A percentile compares a stretch with the other conserved stretches of the same genome.
Evolutionary conservation across 371 early-diverging fungal genomes (phyloP).

Genomic region (Lichtheimia hyalospora): DNA sequence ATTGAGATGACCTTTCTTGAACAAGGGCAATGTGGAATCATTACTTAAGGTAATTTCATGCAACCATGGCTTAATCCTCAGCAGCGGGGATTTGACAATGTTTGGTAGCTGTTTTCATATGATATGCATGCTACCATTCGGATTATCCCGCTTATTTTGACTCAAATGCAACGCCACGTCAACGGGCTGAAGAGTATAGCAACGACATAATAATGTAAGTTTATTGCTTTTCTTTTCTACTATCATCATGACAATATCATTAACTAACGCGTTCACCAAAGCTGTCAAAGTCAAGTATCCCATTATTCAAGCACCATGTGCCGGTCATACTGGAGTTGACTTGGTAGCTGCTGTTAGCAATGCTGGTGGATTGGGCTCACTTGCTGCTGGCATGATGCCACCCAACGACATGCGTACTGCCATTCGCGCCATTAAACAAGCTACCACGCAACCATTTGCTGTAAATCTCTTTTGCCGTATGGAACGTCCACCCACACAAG

Average conservation of each 20-base stretch:
- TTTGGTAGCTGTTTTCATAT: no score
- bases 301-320: constrained; percentile 45
- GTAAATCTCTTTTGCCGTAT: constrained; percentile 45
- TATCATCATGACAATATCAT: not conserved
- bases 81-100: no score
- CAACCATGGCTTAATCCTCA: no score
- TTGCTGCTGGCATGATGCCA: constrained; percentile 38
- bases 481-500: constrained; percentile 10
- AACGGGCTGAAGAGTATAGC: no score
- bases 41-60: no score
- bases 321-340: constrained; percentile 33
- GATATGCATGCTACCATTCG: no score
- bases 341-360: constrained; percentile 42
- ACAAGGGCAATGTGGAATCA: no score
- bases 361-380: constrained; percentile 42
- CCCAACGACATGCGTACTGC: constrained; percentile 23
- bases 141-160: no score
- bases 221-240: not conserved
- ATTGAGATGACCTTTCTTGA: no score
- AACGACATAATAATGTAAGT: no score
- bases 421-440: constrained; percentile 33
- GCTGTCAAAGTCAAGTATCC: constrained; percentile 33
- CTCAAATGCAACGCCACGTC: no score
- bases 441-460: constrained; percentile 35
- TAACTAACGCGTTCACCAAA: constrained; percentile 13